A percentile compares a stretch with the other conserved stretches of the same genome.
phyloP scores from a whole-genome alignment of 148 eudicot genomes.

The Fagopyrum homotropicum region DNA sequence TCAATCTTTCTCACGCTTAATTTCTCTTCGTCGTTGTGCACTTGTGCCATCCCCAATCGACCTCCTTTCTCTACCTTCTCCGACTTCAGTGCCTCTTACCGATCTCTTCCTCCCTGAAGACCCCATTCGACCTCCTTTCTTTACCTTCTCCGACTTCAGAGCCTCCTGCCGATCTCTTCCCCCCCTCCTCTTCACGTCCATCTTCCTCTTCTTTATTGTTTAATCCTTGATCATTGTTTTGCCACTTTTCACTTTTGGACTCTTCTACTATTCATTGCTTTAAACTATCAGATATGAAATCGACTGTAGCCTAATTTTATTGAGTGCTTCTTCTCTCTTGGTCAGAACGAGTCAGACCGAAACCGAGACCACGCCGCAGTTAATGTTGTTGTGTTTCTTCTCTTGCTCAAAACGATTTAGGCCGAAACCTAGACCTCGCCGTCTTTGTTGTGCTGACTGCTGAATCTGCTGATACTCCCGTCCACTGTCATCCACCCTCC shows the following conservation, averaged over 20 bases:
- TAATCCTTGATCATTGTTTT: not conserved
- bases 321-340: not conserved
- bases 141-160: no score
- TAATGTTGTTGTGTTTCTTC: no score
- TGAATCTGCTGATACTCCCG: no score
- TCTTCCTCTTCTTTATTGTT: not conserved
- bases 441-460: no score
- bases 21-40: conserved; percentile 3
- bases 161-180: no score
- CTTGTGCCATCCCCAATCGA: not conserved
- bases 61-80: conserved; percentile 16
- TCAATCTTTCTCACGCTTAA: not conserved
- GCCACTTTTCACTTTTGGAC: not conserved
- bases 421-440: no score
- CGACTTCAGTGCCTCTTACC: conserved; percentile 17
- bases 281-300: not conserved
- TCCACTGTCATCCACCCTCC: no score
- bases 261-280: not conserved
- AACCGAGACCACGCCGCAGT: no score
- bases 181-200: conserved; percentile 13
- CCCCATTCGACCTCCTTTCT: no score
- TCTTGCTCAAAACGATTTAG: no score
- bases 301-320: not conserved
- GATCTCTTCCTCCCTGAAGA: conserved; percentile 1
- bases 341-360: no score